Conservation (phyloP, 176 grass and related monocot genomes). For the Echinochloa phyllopogon region DNA sequence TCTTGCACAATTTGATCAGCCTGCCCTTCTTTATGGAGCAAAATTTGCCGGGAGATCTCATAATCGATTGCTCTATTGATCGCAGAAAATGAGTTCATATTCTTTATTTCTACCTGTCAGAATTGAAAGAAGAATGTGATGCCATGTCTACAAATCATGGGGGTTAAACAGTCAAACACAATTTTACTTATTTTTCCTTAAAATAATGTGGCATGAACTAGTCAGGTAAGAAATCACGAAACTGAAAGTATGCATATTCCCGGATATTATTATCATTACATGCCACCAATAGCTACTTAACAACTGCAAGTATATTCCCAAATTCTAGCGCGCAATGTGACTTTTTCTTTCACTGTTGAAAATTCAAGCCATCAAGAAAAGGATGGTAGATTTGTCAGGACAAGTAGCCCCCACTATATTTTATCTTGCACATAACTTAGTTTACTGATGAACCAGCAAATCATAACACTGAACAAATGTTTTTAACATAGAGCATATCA, state of each 20-base stretch:
- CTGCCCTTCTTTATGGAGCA: constrained; percentile 78
- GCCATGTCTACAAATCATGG: constrained; percentile 11
- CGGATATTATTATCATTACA: not conserved
- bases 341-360: not conserved
- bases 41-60: constrained; percentile 81
- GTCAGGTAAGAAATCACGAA: not conserved
- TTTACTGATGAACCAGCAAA: constrained; percentile 19
- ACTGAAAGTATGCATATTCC: not conserved
- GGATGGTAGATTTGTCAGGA: not conserved
- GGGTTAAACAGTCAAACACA: not conserved
- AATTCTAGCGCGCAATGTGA: not conserved
- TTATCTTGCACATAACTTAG: not conserved
- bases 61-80: constrained; percentile 94
- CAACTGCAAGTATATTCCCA: not conserved
- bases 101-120: constrained; percentile 87
- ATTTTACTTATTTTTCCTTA: not conserved
- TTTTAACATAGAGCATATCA: constrained; percentile 1
- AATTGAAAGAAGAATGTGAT: constrained; percentile 39
- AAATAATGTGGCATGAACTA: not conserved
- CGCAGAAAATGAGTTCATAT: constrained; percentile 93
- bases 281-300: constrained; percentile 4
- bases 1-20: constrained; percentile 93
- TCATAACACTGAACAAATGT: not conserved
- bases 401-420: not conserved
- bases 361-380: not conserved